These are phyloP conservation scores for Lactifluus piperatus DNA, from an alignment of 768 basidiomycete genomes.

Conservation along the genomic window DNA sequence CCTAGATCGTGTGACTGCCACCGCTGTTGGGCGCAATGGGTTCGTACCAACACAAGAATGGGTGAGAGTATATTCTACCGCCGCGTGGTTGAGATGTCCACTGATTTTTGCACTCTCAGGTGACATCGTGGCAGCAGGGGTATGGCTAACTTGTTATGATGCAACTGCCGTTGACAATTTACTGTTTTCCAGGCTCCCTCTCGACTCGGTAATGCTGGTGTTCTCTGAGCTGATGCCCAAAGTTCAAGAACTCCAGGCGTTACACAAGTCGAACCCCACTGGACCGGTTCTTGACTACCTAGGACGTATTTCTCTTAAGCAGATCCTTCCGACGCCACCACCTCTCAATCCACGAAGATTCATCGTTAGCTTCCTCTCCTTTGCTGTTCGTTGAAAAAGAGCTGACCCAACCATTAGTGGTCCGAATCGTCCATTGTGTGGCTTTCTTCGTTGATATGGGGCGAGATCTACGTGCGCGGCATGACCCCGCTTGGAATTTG, in stretches of 20 bases:
- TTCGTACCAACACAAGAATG: conserved; percentile 97
- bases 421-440: conserved; percentile 86
- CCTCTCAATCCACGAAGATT: conserved; percentile 65
- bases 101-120: conserved; percentile 34
- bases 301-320: conserved; percentile 53
- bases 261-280: conserved; percentile 52
- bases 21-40: conserved; percentile 76
- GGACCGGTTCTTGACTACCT: conserved; percentile 70
- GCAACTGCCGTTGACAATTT: no score
- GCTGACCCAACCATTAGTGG: conserved; percentile 49
- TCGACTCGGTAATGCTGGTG: conserved; percentile 82
- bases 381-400: conserved; percentile 6
- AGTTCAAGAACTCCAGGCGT: conserved; percentile 70
- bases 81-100: neutral
- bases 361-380: conserved; percentile 38
- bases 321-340: conserved; percentile 67
- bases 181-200: conserved; percentile 64
- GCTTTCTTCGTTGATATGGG: conserved; percentile 93
- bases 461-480: conserved; percentile 86
- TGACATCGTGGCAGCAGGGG: conserved; percentile 97
- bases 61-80: conserved; percentile 43
- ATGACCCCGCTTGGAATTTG: conserved; percentile 85
- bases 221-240: conserved; percentile 83
- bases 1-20: conserved; percentile 56
- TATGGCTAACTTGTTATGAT: conserved; percentile 26